Percentiles rank a stretch among this genome's conserved stretches.
phyloP scores from a whole-genome alignment of 768 basidiomycete genomes.

The Antrodiella citrinella region DNA sequence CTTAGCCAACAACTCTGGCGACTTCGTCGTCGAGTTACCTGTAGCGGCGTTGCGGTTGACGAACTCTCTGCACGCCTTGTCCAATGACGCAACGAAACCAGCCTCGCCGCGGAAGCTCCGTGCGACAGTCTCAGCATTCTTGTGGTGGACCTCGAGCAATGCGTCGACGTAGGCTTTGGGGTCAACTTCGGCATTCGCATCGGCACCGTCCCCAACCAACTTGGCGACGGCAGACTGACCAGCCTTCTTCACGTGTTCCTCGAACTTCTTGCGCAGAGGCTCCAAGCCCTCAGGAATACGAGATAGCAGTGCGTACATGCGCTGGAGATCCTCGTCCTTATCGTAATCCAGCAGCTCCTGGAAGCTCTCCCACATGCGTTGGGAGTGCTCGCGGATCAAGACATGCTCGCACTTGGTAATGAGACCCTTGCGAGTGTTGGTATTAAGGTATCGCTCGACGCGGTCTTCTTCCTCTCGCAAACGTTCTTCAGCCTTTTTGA shows the following conservation, averaged over 20 bases:
- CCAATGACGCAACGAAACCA: conserved; percentile 88
- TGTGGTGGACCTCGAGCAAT: conserved; percentile 82
- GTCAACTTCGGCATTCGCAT: conserved; percentile 58
- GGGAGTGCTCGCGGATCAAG: conserved; percentile 80
- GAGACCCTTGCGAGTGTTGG: conserved; percentile 75
- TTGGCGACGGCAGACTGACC: conserved; percentile 79
- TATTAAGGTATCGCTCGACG: conserved; percentile 89
- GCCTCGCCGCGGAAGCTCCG: conserved; percentile 89
- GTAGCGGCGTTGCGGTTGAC: conserved; percentile 92
- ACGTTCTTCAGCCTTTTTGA: conserved; percentile 91
- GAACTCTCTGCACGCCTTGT: conserved; percentile 92
- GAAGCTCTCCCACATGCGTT: conserved; percentile 89
- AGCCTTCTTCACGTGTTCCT: conserved; percentile 90
- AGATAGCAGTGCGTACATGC: conserved; percentile 90
- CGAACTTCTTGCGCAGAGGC: conserved; percentile 85
- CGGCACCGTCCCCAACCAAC: conserved; percentile 46
- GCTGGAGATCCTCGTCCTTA: conserved; percentile 88
- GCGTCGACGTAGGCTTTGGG: conserved; percentile 95
- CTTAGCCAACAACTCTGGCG: conserved; percentile 87
- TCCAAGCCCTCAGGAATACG: conserved; percentile 88
- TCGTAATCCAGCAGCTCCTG: conserved; percentile 85
- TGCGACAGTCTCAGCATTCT: conserved; percentile 83
- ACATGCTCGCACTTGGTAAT: conserved; percentile 84
- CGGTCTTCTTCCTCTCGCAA: conserved; percentile 92
- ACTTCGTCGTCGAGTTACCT: conserved; percentile 74